Base-by-base conservation (phyloP, 2,329 filamentous ascomycete species). In the Trematosphaeria pertusa region DNA sequence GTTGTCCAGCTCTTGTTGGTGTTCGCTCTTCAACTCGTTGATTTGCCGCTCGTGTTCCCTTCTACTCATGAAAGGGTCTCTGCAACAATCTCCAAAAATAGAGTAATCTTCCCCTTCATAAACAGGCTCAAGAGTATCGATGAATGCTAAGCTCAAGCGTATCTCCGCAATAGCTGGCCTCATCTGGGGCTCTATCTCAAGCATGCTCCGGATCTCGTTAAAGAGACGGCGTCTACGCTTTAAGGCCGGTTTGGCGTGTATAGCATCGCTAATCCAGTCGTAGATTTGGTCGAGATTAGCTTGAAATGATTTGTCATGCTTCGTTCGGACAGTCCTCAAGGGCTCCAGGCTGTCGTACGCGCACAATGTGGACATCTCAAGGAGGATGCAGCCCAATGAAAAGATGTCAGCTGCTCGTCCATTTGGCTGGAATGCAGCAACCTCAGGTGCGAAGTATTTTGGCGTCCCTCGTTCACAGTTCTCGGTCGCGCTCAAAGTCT, bases 371-470 rank as follows among this genome's bases (percentile, higher is more conserved):
- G 12, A 14, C 41, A 63, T 56, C 15, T 63, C 58, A 12, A 57
- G 34, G 9, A 57, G 41, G 8, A 58, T 44, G 31, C 58, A 64
- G 4, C 60, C 58, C 3, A 64, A 37, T 1, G 58, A 58, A 41
- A 64, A 64, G 3, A 62, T 55, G 26, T 64, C 60, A 6, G 57
- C 58, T 2, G 58, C 30, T 0, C 50, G 39, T 12, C 60, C 56
- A 22, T 49, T 52, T 7, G 32, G 41, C 22, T 52, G 10, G 20
- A 36, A 56, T 12, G 14, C 30, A 4, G 59, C 55, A 8, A 60
- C 43, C 19, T 62, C 61, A 3, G 61, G 61, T 2, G 61, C 54
- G 14, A 58, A 56, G 39, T 64, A 64, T 38, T 60, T 62, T 3
- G 53, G 45, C 1, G 59, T 62, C 3, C 56, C 58, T n/a, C 51